Conservation (phyloP, 257 asterid genomes). For the Hygrophila difformis region DNA sequence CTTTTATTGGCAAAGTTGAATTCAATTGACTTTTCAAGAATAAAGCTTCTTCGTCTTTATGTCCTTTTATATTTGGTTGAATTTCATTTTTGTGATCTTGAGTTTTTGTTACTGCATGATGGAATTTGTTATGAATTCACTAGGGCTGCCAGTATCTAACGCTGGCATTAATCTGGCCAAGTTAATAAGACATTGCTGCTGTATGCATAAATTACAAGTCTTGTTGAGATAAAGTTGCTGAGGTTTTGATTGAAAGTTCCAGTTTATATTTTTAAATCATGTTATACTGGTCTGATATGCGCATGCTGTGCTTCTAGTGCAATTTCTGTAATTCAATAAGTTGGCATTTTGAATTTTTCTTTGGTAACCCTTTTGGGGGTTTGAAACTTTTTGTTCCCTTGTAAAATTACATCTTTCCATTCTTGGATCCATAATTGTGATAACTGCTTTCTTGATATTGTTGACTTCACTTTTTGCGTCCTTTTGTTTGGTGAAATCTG, state of each 20-base stretch:
- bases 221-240: slow-evolving; percentile 3
- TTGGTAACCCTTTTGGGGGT: neutral
- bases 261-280: no score
- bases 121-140: neutral
- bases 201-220: slow-evolving; percentile 2
- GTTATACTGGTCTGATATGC: no score
- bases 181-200: neutral
- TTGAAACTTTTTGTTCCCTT: no score
- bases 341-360: slow-evolving; percentile 11
- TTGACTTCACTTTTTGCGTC: neutral
- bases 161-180: neutral
- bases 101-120: neutral
- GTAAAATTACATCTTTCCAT: no score
- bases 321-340: no score
- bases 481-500: neutral
- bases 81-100: slow-evolving; percentile 2
- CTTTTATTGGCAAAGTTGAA: slow-evolving; percentile 15
- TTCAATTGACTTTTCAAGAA: slow-evolving; percentile 8
- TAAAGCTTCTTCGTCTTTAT: neutral
- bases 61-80: slow-evolving; percentile 3
- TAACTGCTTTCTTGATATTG: slow-evolving; percentile 6
- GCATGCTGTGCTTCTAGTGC: no score
- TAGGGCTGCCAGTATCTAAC: neutral
- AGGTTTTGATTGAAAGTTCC: slow-evolving; percentile 15
- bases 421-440: slow-evolving; percentile 13